Base-by-base conservation (phyloP, 2,329 filamentous ascomycete genomes). In the Fusarium neocosmosporiellum region DNA sequence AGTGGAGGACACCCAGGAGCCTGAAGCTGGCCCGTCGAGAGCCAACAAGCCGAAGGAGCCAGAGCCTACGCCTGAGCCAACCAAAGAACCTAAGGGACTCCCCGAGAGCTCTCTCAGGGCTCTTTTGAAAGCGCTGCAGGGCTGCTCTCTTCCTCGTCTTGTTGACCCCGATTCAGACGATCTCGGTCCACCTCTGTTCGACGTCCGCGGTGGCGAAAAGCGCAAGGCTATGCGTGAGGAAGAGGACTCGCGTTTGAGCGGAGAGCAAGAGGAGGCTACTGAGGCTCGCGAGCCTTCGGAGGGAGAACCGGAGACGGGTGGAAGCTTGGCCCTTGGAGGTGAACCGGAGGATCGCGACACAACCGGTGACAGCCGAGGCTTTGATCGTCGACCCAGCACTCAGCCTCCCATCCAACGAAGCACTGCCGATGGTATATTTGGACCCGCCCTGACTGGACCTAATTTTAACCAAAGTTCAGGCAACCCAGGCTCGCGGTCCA, bases 291-390 rank as follows among this genome's bases (percentile, higher is more conserved):
- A 87, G 54, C 80, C 83, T 5, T 87, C 87, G 0, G 95, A 98
- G 72, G 94, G 94, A 65, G 92, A 93, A 65, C 90, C 91, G 2
- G 95, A 96, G 81, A 93, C 93, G 74, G 94, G 93, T 53, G 90
- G 90, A 16, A 98, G 96, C 80, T 86, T 96, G 66, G 95, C 97
- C 66, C 87, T 98, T 20, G 96, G 96, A 65, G 96, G 96, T 48
- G 96, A 98, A 80, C 96, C 96, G 0, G 96, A 98, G 80, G 94
- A 97, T 74, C 88, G 89, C 70, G 92, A 94, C 24, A 83, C 83
- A 50, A 78, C 82, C 20, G 85, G 86, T 20, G 88, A 89, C 58
- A 82, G 82, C 41, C 84, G 88, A 75, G 79, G 81, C 54, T 88
- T 88, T 43, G 87, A 88, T 66, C 88, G 91, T 69, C 88, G 91